Evolutionary conservation across 1,284 basidiomycete genomes (phyloP).

Genomic region (Heimioporus punctisporus): DNA sequence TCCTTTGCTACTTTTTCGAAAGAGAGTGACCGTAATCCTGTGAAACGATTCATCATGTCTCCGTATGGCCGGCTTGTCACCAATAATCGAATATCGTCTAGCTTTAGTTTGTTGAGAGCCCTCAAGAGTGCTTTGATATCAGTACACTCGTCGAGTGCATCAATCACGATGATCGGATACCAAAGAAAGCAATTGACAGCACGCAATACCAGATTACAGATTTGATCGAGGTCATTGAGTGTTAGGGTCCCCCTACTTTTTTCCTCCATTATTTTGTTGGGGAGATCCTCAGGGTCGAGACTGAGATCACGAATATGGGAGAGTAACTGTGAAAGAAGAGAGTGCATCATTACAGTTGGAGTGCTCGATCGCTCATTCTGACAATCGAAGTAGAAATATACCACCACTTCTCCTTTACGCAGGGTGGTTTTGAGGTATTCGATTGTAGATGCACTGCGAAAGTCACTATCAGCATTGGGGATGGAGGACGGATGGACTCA

Average conservation of each 20-base stretch:
- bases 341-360: background rate
- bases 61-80: background rate
- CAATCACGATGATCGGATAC: background rate
- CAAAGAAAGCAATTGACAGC: background rate
- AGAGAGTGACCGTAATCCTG: background rate
- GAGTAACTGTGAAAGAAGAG: background rate
- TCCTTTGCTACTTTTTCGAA: background rate
- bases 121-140: background rate
- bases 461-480: background rate
- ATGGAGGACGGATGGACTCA: background rate
- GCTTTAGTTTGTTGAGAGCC: background rate
- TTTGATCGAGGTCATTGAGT: background rate
- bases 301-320: background rate
- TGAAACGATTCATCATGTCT: background rate
- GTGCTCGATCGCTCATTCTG: background rate
- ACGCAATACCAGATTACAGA: background rate
- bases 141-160: background rate
- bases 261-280: background rate
- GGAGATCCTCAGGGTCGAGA: background rate
- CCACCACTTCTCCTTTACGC: background rate
- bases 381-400: conserved; percentile 1
- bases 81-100: background rate
- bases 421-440: background rate
- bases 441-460: background rate
- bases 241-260: background rate